Percentiles rank a stretch among this genome's conserved stretches.
Evolutionary conservation across 805 yeast species (phyloP).

Genomic region (Hagleromyces aurorensis): DNA sequence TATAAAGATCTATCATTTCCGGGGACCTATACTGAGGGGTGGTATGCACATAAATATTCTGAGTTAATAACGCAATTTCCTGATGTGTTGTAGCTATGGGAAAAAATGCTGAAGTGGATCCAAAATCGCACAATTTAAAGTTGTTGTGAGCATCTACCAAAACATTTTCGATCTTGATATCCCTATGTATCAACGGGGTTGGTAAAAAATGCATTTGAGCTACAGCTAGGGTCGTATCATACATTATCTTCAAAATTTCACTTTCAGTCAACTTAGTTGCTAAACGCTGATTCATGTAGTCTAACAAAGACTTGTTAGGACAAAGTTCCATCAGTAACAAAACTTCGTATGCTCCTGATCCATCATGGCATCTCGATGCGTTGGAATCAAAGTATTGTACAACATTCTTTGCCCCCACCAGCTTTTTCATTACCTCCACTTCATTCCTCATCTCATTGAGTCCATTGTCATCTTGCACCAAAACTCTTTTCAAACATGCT

Average conservation of each 20-base stretch:
- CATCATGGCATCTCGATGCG: conserved; percentile 46
- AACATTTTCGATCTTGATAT: conserved; percentile 91
- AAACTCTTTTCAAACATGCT: conserved; percentile 67
- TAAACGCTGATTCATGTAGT: conserved; percentile 81
- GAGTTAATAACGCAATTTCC: conserved; percentile 65
- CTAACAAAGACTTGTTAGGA: conserved; percentile 76
- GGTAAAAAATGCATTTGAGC: conserved; percentile 72
- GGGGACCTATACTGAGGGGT: conserved; percentile 96
- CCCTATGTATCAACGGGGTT: conserved; percentile 78
- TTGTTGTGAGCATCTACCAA: conserved; percentile 60
- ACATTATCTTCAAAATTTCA: conserved; percentile 78
- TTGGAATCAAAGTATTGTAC: conserved; percentile 71
- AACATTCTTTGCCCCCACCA: conserved; percentile 48
- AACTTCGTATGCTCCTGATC: conserved; percentile 63
- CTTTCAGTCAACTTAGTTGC: conserved; percentile 67
- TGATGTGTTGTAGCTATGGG: conserved; percentile 66
- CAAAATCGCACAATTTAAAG: conserved; percentile 89
- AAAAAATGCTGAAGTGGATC: conserved; percentile 54
- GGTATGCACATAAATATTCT: conserved; percentile 82
- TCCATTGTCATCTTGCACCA: conserved; percentile 65
- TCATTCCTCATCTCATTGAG: conserved; percentile 59
- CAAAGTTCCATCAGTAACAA: conserved; percentile 89
- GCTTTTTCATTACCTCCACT: conserved; percentile 68
- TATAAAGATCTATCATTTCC: conserved; percentile 86
- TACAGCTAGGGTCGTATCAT: conserved; percentile 71